Evolutionary conservation across 768 basidiomycete genomes (phyloP), one percentile per base, ranked within the genome.

Genomic region (Phaeotremella skinneri): DNA sequence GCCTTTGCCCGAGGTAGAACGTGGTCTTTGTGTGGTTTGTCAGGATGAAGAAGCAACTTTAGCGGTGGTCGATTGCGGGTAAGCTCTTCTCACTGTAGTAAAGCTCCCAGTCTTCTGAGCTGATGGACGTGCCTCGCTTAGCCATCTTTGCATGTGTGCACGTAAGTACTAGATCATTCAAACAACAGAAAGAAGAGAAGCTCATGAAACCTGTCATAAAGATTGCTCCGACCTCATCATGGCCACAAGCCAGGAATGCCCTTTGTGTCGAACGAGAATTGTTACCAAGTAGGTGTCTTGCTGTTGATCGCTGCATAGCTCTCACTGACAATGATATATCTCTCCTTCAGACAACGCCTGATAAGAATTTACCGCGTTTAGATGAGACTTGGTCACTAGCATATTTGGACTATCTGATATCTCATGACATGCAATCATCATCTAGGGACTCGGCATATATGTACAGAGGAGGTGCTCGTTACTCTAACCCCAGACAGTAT

Each of bases 31-130:
- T 73, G 89, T 94, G 0, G 83, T 96, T 9, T 96, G 92, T 70
- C 91, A 93, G 71, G 92, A 96, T 62, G 89, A 91, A 59, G 91
- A 94, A 63, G 91, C 92, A 0, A 91, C 88, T 64, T 89, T 96
- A 57, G 92, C 91, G 1, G 85, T 91, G 55, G 88, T 94, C 13
- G 92, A 96, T 76, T 96, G 92, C 83, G 92, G 92, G 87, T 90
- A 74, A 43, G 87, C n/a, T n/a, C n/a, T n/a, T 83, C 1, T 16
- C 9, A 23, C 25, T 43, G 11, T 6, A 23, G 9, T 20, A 13
- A 21, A 7, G 11, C 25, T 51, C 26, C 4, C 14, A 23, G 17
- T 49, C 9, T 30, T 9, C 27, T 20, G 3, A 27, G 29, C 49
- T 58, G 56, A 42, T 31, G 6, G 7, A 7, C 43, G 14, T 6